phyloP scores from a whole-genome alignment of 2,329 filamentous ascomycete genomes.

The Trichoderma asperellum region DNA sequence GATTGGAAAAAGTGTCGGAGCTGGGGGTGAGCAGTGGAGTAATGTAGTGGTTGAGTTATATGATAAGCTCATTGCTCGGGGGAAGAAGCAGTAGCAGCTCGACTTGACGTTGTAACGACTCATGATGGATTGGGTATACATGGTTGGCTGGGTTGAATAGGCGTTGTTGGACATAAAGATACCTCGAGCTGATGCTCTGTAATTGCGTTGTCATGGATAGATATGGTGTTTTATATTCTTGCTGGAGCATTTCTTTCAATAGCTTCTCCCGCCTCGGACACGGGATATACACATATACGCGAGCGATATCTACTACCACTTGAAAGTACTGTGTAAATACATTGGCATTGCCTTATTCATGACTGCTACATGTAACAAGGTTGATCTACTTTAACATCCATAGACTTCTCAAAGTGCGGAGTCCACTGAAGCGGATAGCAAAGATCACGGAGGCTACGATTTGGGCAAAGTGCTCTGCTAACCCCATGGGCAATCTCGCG shows the following conservation, averaged over 20 bases:
- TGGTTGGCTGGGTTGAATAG: constrained; percentile 21
- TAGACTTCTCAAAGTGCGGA: background rate
- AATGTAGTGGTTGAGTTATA: constrained; percentile 60
- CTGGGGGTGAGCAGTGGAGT: constrained; percentile 54
- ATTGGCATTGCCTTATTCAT: background rate
- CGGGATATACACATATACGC: background rate
- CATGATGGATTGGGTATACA: constrained; percentile 35
- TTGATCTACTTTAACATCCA: background rate
- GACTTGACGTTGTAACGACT: constrained; percentile 36
- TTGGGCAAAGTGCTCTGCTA: constrained; percentile 13
- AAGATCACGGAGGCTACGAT: constrained; percentile 3
- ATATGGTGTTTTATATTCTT: background rate
- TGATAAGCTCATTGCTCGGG: constrained; percentile 58
- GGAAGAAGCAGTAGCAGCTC: constrained; percentile 50
- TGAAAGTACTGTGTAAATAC: background rate
- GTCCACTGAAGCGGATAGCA: background rate
- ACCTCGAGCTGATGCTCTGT: constrained; percentile 25
- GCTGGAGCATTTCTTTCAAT: background rate
- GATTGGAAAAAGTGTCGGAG: constrained; percentile 51
- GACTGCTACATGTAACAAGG: background rate
- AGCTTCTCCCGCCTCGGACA: background rate
- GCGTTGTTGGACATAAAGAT: constrained; percentile 29
- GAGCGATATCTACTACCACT: background rate
- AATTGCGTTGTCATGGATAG: background rate
- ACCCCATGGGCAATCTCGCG: constrained; percentile 18